These are phyloP conservation scores for Neurospora cerealis DNA, from an alignment of 495 filamentous ascomycete species.

Conservation along the genomic window DNA sequence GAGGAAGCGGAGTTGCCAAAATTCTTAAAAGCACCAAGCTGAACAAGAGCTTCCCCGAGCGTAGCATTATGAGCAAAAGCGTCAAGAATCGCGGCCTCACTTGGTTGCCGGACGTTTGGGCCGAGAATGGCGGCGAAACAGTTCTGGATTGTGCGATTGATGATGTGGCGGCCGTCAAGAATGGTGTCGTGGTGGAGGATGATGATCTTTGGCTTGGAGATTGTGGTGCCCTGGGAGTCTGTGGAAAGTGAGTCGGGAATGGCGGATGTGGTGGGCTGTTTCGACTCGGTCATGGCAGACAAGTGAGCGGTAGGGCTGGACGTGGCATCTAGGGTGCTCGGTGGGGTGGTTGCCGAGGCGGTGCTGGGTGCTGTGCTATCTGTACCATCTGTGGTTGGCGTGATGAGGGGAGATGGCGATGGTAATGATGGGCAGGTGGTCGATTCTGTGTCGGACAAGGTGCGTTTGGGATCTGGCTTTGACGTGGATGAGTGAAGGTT, in stretches of 20 bases:
- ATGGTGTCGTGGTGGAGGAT: neutral
- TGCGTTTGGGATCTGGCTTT: neutral
- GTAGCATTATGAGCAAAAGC: neutral
- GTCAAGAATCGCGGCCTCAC: neutral
- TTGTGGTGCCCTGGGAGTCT: neutral
- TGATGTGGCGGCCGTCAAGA: neutral
- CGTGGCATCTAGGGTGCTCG: neutral
- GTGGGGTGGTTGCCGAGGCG: neutral
- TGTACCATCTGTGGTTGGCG: neutral
- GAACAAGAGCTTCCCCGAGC: neutral
- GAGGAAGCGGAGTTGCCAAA: neutral
- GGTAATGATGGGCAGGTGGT: neutral
- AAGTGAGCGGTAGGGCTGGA: neutral
- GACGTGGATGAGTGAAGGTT: neutral
- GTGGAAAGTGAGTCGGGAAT: neutral
- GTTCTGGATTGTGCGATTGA: neutral
- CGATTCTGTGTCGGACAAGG: neutral
- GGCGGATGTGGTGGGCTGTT: neutral
- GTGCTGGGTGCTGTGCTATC: neutral
- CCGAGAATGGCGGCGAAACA: neutral
- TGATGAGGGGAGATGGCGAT: neutral
- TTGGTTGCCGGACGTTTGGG: neutral
- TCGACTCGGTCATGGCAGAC: neutral
- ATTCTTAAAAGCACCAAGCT: neutral
- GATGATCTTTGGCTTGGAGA: neutral